A percentile compares a stretch with the other conserved stretches of the same genome.
Conservation (phyloP, 805 yeast species). For the Yarrowia deformans region DNA sequence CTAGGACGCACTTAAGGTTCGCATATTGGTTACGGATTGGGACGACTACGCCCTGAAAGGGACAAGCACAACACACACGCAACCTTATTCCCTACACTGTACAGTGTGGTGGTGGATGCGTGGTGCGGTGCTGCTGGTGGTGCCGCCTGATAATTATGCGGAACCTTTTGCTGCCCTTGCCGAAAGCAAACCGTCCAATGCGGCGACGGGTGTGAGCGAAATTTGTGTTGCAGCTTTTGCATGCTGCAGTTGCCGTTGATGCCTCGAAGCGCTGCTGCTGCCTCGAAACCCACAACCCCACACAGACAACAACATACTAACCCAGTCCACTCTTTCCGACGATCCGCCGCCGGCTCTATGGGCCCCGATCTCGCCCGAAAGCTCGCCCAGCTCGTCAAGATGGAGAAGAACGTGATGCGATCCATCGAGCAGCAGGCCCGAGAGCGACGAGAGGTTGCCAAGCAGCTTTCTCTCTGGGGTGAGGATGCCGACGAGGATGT, state of each 20-base stretch:
- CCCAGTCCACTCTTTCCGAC: slow-evolving; percentile 58
- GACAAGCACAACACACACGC: slow-evolving; percentile 16
- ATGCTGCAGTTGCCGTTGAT: too few relatives aligned
- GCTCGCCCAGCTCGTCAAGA: slow-evolving; percentile 88
- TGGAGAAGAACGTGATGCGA: slow-evolving; percentile 95
- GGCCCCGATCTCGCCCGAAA: slow-evolving; percentile 96
- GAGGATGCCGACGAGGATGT: slow-evolving; percentile 97
- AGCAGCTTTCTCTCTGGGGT: slow-evolving; percentile 97
- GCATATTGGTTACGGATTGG: slow-evolving; percentile 36
- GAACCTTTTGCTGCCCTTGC: not conserved
- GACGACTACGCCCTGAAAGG: slow-evolving; percentile 17
- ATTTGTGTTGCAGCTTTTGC: too few relatives aligned
- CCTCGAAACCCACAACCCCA: too few relatives aligned
- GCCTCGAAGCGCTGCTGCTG: too few relatives aligned
- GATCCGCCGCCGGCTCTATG: slow-evolving; percentile 84
- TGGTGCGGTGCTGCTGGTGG: slow-evolving; percentile 5
- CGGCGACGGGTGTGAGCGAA: not conserved
- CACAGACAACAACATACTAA: slow-evolving; percentile 8
- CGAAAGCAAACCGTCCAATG: not conserved
- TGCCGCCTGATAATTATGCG: slow-evolving; percentile 6
- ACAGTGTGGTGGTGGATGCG: not conserved
- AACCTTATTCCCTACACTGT: slow-evolving; percentile 9
- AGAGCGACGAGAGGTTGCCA: slow-evolving; percentile 95
- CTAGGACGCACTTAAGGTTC: slow-evolving; percentile 24
- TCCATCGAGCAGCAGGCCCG: slow-evolving; percentile 90